These are phyloP conservation scores for Wallacemonas sp. DNA, from an alignment of 208 protist genomes.

Conservation along the genomic window DNA sequence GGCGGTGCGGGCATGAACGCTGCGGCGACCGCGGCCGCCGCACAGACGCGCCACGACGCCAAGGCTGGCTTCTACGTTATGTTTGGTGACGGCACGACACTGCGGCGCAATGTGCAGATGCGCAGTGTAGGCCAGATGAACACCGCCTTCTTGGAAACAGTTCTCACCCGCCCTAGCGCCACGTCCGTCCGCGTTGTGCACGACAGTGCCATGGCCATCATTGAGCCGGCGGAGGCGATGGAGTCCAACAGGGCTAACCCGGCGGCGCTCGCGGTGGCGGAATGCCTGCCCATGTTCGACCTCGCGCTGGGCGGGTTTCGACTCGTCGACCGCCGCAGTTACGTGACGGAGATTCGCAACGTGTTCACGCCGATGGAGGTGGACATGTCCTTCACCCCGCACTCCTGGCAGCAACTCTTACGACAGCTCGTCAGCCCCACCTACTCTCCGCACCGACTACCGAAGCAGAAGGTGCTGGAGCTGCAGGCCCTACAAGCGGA, in stretches of 20 bases:
- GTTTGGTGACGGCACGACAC: conserved; percentile 74
- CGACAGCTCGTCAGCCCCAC: conserved; percentile 50
- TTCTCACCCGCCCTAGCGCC: conserved; percentile 47
- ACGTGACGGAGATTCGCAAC: conserved; percentile 59
- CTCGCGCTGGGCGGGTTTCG: conserved; percentile 69
- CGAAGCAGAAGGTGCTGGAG: conserved; percentile 30
- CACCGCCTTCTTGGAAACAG: conserved; percentile 52
- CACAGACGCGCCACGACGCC: neutral
- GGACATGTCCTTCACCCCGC: conserved; percentile 20
- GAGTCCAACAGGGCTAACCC: conserved; percentile 27
- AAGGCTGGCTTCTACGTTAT: conserved; percentile 51
- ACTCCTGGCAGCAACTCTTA: conserved; percentile 58
- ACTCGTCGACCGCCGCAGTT: conserved; percentile 71
- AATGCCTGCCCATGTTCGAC: conserved; percentile 84
- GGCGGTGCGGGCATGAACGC: conserved; percentile 4
- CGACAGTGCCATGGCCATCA: conserved; percentile 47
- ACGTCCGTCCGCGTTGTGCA: conserved; percentile 75
- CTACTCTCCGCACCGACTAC: conserved; percentile 75
- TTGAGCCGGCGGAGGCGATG: conserved; percentile 70
- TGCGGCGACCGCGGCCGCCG: neutral
- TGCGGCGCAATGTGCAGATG: conserved; percentile 34
- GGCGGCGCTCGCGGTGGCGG: conserved; percentile 58
- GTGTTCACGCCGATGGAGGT: conserved; percentile 41
- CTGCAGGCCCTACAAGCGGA: conserved; percentile 9
- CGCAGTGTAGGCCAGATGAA: neutral